phyloP scores from a whole-genome alignment of 495 filamentous ascomycete genomes.

The Podospora comata region DNA sequence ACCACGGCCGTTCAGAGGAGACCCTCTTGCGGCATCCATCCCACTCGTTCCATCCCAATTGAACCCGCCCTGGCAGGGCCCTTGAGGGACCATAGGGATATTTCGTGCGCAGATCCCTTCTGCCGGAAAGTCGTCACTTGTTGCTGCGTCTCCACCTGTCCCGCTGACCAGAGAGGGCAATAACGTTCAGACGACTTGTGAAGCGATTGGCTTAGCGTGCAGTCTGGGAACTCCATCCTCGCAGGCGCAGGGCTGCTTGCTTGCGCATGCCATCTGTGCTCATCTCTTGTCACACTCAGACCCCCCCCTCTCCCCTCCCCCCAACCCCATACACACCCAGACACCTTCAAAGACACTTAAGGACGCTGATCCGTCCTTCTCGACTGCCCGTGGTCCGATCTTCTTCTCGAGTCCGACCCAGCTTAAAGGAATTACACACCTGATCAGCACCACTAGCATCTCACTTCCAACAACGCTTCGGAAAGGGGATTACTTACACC shows the following conservation, averaged over 20 bases:
- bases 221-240: constrained; percentile 23
- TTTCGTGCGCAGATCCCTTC: constrained; percentile 45
- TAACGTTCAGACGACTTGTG: constrained; percentile 44
- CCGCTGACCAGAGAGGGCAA: constrained; percentile 42
- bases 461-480: constrained; percentile 18
- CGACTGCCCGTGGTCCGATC: constrained; percentile 38
- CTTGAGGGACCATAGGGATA: constrained; percentile 36
- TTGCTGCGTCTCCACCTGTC: constrained; percentile 41
- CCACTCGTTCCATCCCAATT: constrained; percentile 23
- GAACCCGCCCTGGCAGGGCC: constrained; percentile 31
- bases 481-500: constrained; percentile 21
- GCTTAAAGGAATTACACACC: constrained; percentile 47
- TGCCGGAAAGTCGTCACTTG: constrained; percentile 45
- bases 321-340: not conserved
- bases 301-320: not conserved
- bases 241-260: constrained; percentile 26
- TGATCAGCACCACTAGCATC: constrained; percentile 44
- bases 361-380: constrained; percentile 70
- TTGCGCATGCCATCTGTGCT: constrained; percentile 37
- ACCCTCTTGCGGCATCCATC: constrained; percentile 14
- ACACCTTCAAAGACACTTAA: constrained; percentile 59
- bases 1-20: constrained; percentile 11
- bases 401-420: constrained; percentile 35
- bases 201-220: constrained; percentile 39
- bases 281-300: constrained; percentile 31